Evolutionary conservation across 805 yeast species (phyloP), one percentile per base, ranked within the genome.

Genomic region (Candida quercuum): DNA sequence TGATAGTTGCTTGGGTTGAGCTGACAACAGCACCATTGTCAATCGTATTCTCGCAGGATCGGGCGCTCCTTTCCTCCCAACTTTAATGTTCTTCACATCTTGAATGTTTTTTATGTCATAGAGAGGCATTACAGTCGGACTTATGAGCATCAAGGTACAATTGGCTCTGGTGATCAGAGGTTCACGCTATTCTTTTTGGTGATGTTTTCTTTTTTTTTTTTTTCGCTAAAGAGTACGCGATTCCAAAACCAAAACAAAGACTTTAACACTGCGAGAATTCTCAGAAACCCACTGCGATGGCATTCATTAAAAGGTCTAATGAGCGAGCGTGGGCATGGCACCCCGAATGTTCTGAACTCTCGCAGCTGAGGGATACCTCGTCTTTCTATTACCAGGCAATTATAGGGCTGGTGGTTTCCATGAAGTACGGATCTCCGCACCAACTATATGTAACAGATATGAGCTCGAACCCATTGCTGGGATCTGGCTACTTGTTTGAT

Each of bases 401-500:
- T 5, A 13, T 3, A 2, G 33, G 28, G 14, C 18, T 36, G 10
- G 10, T 43, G 14, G 27, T 32, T 8, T 33, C 37, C 8, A 20
- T 33, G 4, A 13, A 12, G 9, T 19, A 22, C n/a, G 39, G 33
- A 5, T 5, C 22, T 6, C 41, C 37, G 5, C 21, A 30, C 22
- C 16, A 35, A 23, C 25, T 37, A 6, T 23, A 19, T 13, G 43
- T 42, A 4, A 42, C 50, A 3, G 50, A 48, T 17, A 32, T 44
- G 32, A 41, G 50, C 1, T 6, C 35, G 3, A 46, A 48, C 30
- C 15, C 16, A 6, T 4, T 15, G 3, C 32, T 43, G n/a, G 33
- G 14, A 6, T 13, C 33, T 4, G n/a, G n/a, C 1, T 41, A 26
- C 15, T 13, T 15, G 13, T 12, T 17, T n/a, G 36, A 41, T 17